Percentiles rank a stretch among this genome's conserved stretches.
Conservation (phyloP, 73 alveolate species). For the Paramecium caudatum region DNA sequence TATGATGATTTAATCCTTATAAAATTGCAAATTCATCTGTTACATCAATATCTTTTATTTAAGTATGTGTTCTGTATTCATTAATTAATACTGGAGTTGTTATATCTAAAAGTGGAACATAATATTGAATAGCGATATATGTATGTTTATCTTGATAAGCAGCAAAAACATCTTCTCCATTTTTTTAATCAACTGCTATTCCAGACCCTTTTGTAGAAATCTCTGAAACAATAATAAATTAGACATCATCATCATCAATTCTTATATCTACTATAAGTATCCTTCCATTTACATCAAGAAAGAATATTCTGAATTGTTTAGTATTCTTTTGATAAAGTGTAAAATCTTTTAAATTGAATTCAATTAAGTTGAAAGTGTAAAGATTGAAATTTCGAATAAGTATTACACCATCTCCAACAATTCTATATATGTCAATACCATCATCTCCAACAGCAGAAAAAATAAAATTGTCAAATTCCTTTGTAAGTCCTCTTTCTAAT, state of each 20-base stretch:
- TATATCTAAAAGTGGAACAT: not conserved
- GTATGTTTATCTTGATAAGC: not conserved
- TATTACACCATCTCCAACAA: not conserved
- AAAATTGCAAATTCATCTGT: constrained; percentile 67
- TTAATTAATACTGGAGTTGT: not conserved
- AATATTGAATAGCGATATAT: constrained; percentile 29
- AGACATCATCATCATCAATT: not conserved
- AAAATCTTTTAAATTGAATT: constrained; percentile 50
- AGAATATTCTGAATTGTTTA: not conserved
- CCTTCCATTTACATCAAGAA: not conserved
- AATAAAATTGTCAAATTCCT: not conserved
- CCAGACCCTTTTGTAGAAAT: constrained; percentile 9
- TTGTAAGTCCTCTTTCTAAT: constrained; percentile 6
- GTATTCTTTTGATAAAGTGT: not conserved
- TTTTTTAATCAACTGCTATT: constrained; percentile 34
- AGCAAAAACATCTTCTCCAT: constrained; percentile 41
- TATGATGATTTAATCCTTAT: constrained; percentile 41
- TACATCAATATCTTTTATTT: constrained; percentile 14
- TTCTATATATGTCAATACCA: constrained; percentile 22
- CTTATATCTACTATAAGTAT: not conserved
- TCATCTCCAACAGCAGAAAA: constrained; percentile 22
- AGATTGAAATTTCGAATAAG: not conserved
- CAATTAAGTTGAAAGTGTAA: not conserved
- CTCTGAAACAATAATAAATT: not conserved
- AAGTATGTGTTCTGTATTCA: not conserved